A percentile compares a stretch with the other conserved stretches of the same genome.
phyloP scores from a whole-genome alignment of 1,139 yeast species.

The Kurtzmaniella quercitrusa region DNA sequence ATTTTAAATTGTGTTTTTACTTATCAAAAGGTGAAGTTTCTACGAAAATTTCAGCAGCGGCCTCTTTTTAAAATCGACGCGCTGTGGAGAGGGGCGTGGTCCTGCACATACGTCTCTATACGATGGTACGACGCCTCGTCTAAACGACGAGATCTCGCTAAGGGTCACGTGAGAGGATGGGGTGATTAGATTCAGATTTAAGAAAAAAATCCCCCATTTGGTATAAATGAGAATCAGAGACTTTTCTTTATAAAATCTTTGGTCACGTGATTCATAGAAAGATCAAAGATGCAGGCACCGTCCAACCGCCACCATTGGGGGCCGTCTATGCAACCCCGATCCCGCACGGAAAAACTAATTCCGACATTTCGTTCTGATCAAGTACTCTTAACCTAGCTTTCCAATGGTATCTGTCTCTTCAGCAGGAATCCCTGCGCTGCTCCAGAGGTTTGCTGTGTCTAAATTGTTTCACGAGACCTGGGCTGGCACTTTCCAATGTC shows the following conservation, averaged over 20 bases:
- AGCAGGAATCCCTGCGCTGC: slow-evolving; percentile 23
- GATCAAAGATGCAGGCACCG: too few relatives aligned
- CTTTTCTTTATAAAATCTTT: too few relatives aligned
- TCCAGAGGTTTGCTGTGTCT: slow-evolving; percentile 33
- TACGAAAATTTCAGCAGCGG: background rate
- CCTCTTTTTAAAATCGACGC: background rate
- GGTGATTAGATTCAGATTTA: too few relatives aligned
- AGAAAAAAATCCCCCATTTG: too few relatives aligned
- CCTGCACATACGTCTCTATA: too few relatives aligned
- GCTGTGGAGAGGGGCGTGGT: too few relatives aligned
- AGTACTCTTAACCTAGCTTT: background rate
- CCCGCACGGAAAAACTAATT: background rate
- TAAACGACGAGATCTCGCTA: too few relatives aligned
- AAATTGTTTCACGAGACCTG: slow-evolving; percentile 63
- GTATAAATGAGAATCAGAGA: too few relatives aligned
- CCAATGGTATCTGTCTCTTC: background rate
- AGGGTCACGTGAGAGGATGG: too few relatives aligned
- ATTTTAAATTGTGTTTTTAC: too few relatives aligned
- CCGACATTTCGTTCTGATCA: background rate
- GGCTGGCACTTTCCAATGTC: slow-evolving; percentile 85
- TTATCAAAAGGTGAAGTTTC: slow-evolving; percentile 4
- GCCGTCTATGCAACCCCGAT: background rate
- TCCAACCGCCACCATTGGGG: too few relatives aligned
- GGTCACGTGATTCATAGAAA: background rate
- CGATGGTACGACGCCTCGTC: too few relatives aligned